Evolutionary conservation across 176 grass and related monocot species (phyloP).

Genomic region (sorghum (Sorghum bicolor)): Sorghum_bicolor_NCBIv3 NC_012875.2:48010001-48010500

Average conservation of each 20-base stretch:
- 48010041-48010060: not conserved
- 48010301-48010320: slow-evolving; percentile 52
- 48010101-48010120: not conserved
- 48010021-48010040: not conserved
- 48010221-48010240: not conserved
- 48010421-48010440: not conserved
- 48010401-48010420: not conserved
- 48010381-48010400: not conserved
- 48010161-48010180: slow-evolving; percentile 80
- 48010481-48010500: not conserved
- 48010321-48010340: slow-evolving; percentile 45
- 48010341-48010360: slow-evolving; percentile 20
- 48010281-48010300: slow-evolving; percentile 70
- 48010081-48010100: not conserved
- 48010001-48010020: slow-evolving; percentile 78
- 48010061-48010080: not conserved
- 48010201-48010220: slow-evolving; percentile 49
- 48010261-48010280: not conserved
- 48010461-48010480: not conserved
- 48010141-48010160: slow-evolving; percentile 85
- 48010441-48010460: not conserved
- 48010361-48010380: slow-evolving; percentile 38
- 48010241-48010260: not conserved
- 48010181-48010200: slow-evolving; percentile 84
- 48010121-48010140: slow-evolving; percentile 64